Base-by-base conservation (phyloP, 225 moss, liverwort and hornwort species). In the Neckera pumila region DNA sequence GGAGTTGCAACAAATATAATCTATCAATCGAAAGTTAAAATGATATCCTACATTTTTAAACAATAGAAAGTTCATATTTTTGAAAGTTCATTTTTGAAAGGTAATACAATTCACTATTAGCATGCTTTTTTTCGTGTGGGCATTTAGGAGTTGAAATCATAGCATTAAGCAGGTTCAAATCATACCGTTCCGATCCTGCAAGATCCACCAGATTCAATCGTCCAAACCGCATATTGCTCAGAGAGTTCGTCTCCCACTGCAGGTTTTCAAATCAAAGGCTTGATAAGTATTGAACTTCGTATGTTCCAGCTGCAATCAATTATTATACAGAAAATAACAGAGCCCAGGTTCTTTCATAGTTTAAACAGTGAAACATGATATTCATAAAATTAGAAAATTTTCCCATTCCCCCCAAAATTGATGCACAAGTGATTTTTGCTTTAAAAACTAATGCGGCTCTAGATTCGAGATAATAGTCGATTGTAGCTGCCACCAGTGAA, bases 161-260 rank as follows among this genome's bases (percentile, higher is more conserved):
- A 60, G 36, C 36, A 42, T 42, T 3, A 31, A 59, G 26, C 7
- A 82, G 83, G 67, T 49, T 33, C 47, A 56, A 28, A 51, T 67
- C n/a, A 43, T 91, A 93, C 93, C 93, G 72, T 85, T 93, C 93
- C 18, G 93, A 93, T 27, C 93, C 93, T 67, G 93, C 93, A 36
- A 93, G 92, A 40, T 93, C 93, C 82, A 93, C 93, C 74, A 93
- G 58, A 84, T 93, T 93, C 79, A 93, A 76, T n/a, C 90, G 80
- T 42, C 93, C 93, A 75, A 93, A 92, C 64, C 92, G 91, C 85
- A 92, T 93, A 30, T 92, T 93, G 87, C 85, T 93, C 38, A 92
- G 69, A 64, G 93, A 90, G 84, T 92, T 92, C 70, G 84, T 85
- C 82, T 92, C 89, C 93, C 93, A 93, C 93, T 93, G 90, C 84